phyloP scores from a whole-genome alignment of 2,329 filamentous ascomycete species.

The Furcasterigmium furcatum region DNA sequence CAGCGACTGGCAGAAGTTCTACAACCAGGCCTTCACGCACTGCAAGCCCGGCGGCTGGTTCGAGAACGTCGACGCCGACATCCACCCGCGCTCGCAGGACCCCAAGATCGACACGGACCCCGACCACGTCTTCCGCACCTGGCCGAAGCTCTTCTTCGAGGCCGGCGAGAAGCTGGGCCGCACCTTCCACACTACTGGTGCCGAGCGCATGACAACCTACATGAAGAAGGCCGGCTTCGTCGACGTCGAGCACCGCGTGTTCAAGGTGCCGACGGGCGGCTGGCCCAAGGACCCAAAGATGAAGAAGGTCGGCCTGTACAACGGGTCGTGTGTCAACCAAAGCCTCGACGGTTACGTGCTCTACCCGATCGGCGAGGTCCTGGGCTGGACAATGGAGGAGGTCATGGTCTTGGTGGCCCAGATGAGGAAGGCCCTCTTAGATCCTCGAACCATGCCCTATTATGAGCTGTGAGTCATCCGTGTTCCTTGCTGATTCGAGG shows the following conservation, averaged over 20 bases:
- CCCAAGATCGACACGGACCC: background rate
- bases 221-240: slow-evolving; percentile 20
- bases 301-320: slow-evolving; percentile 15
- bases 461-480: slow-evolving; percentile 3
- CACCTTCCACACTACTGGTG: slow-evolving; percentile 19
- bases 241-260: slow-evolving; percentile 9
- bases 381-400: slow-evolving; percentile 23
- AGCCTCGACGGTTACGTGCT: slow-evolving; percentile 22
- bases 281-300: slow-evolving; percentile 11
- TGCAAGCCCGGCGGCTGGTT: slow-evolving; percentile 41
- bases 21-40: slow-evolving; percentile 42
- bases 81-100: slow-evolving; percentile 1
- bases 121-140: slow-evolving; percentile 9
- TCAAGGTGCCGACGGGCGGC: slow-evolving; percentile 9
- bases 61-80: slow-evolving; percentile 16
- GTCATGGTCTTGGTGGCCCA: slow-evolving; percentile 16
- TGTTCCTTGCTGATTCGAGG: background rate
- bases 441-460: background rate
- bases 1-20: slow-evolving; percentile 46
- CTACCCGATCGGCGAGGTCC: slow-evolving; percentile 19
- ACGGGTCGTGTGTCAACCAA: slow-evolving; percentile 16
- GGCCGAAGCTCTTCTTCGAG: slow-evolving; percentile 21
- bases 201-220: slow-evolving; percentile 11
- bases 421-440: slow-evolving; percentile 9
- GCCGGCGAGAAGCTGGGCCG: slow-evolving; percentile 24